Evolutionary conservation across 192 early-diverging fungal genomes (phyloP).

Genomic region (Glomus cerebriforme): DNA sequence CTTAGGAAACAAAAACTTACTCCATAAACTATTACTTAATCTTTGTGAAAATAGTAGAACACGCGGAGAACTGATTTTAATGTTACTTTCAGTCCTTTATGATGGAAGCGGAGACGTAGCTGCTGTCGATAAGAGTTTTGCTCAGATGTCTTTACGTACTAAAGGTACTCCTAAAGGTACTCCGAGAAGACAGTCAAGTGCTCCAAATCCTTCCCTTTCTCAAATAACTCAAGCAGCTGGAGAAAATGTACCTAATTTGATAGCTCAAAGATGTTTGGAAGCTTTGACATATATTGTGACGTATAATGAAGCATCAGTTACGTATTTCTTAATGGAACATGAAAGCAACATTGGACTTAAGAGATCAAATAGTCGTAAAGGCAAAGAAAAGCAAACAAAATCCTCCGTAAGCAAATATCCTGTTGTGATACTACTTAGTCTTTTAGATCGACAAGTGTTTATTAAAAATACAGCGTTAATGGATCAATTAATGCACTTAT

Average conservation of each 20-base stretch:
- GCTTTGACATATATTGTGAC: conserved; percentile 77
- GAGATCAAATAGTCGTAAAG: conserved; percentile 61
- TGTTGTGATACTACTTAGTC: conserved; percentile 79
- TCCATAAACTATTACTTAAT: conserved; percentile 74
- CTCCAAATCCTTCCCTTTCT: conserved; percentile 25
- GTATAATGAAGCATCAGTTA: conserved; percentile 74
- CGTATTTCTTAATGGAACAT: conserved; percentile 77
- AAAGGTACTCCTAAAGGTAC: conserved; percentile 52
- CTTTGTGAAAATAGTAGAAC: conserved; percentile 90
- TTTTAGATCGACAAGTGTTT: conserved; percentile 84
- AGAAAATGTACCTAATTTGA: conserved; percentile 83
- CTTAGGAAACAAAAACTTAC: conserved; percentile 56
- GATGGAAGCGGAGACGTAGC: conserved; percentile 78
- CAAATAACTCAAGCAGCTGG: conserved; percentile 37
- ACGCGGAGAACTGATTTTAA: conserved; percentile 78
- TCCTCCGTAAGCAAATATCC: conserved; percentile 55
- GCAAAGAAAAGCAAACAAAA: conserved; percentile 71
- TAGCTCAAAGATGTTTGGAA: conserved; percentile 87
- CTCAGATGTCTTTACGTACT: conserved; percentile 67
- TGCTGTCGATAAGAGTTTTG: conserved; percentile 75
- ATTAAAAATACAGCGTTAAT: conserved; percentile 77
- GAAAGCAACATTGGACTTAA: conserved; percentile 60
- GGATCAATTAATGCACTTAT: conserved; percentile 86
- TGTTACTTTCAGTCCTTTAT: conserved; percentile 83
- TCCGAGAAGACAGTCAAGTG: conserved; percentile 32